phyloP scores from a whole-genome alignment of 169 alveolate species.

The Eimeria nieschulzi region DNA sequence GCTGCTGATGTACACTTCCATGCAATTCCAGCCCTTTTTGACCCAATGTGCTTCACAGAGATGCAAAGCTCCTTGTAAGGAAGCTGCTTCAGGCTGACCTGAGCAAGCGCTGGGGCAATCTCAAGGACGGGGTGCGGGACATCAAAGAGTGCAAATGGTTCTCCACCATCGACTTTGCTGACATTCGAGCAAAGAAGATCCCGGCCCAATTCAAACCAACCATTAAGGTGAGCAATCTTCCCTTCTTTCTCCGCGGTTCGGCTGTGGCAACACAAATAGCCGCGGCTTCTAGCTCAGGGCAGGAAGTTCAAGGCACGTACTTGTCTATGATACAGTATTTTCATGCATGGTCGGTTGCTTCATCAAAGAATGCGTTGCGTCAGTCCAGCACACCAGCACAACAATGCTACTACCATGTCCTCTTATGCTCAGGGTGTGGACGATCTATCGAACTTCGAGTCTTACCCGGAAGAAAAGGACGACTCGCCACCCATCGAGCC shows the following conservation, averaged over 20 bases:
- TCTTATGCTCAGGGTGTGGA: slow-evolving; percentile 46
- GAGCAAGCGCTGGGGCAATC: slow-evolving; percentile 95
- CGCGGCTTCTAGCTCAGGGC: no score
- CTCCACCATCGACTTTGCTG: slow-evolving; percentile 69
- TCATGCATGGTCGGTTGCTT: no score
- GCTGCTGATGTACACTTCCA: not conserved
- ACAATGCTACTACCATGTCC: no score
- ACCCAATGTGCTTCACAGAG: slow-evolving; percentile 3
- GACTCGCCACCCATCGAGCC: slow-evolving; percentile 76
- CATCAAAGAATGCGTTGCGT: no score
- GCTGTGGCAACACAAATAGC: no score
- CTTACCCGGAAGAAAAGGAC: slow-evolving; percentile 74
- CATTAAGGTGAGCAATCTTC: slow-evolving; percentile 51
- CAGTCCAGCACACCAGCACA: no score
- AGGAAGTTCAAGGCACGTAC: no score
- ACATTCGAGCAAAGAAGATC: slow-evolving; percentile 53
- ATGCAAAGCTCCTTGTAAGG: slow-evolving; percentile 85
- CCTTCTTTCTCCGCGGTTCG: not conserved
- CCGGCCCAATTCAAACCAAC: slow-evolving; percentile 71
- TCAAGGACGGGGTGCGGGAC: slow-evolving; percentile 95
- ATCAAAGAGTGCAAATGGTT: slow-evolving; percentile 92
- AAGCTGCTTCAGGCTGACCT: slow-evolving; percentile 94
- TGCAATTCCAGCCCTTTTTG: no score
- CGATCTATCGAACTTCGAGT: slow-evolving; percentile 75
- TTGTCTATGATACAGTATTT: no score